Evolutionary conservation across 495 filamentous ascomycete species (phyloP).

Genomic region (Cudoniella acicularis): DNA sequence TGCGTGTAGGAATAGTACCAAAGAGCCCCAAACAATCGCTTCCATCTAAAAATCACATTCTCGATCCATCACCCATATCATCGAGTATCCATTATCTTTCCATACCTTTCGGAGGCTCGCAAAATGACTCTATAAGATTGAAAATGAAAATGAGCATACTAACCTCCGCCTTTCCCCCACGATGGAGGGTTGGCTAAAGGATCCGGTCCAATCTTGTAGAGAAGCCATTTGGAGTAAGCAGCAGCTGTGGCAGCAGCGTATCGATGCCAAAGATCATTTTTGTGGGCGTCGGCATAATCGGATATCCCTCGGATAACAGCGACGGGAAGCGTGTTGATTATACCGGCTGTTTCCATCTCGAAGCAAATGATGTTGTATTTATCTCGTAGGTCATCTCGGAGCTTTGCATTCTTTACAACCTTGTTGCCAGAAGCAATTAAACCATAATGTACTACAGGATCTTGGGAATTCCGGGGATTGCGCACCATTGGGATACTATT

Average conservation of each 20-base stretch:
- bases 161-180: no score
- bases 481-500: background rate
- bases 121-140: background rate
- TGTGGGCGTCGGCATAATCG: conserved; percentile 40
- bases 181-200: background rate
- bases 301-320: conserved; percentile 35
- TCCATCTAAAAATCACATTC: no score
- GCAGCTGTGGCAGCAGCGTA: conserved; percentile 33
- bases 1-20: no score
- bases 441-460: conserved; percentile 29
- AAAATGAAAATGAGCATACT: no score
- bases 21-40: no score
- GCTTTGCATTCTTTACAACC: conserved; percentile 25
- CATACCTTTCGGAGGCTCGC: no score
- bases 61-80: no score
- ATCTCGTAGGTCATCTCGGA: conserved; percentile 24
- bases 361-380: conserved; percentile 28
- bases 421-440: conserved; percentile 30
- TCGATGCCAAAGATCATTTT: conserved; percentile 32
- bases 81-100: no score
- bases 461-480: background rate
- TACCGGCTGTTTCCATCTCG: conserved; percentile 36
- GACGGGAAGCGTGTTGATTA: conserved; percentile 23
- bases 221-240: conserved; percentile 32
- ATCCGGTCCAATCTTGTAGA: background rate